Evolutionary conservation across 2,329 filamentous ascomycete species (phyloP), one percentile per base, ranked within the genome.

Genomic region (Aspergillus tamarii): DNA sequence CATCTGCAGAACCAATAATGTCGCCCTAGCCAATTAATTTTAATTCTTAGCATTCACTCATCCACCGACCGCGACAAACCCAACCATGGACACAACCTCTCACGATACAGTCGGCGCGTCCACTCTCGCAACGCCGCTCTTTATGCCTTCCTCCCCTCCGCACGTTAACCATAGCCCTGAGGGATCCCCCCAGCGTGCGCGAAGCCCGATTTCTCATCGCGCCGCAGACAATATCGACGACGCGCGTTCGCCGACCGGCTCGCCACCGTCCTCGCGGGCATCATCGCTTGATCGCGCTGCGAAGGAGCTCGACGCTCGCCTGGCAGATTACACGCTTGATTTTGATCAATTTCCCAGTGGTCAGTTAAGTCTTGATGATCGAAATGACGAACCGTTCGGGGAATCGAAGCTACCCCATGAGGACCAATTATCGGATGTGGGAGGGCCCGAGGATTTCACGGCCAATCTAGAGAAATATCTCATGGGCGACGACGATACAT

Each of bases 21-120:
- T 55, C 52, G 52, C 52, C 34, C 34, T 57, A 26, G 23, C 19
- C n/a, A 57, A 34, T 16, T 59, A 16, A 57, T 30, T 23, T 19
- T 41, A 9, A 41, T 41, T 19, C n/a, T 36, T 30, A 21, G 57
- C 41, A 41, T 43, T 32, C 57, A 65, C 57, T 61, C 57, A 61
- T 55, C 57, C 60, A 32, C 46, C 23, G 67, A 67, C 46, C 16
- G 19, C 48, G 28, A 52, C 48, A 52, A 23, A 34, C 5, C 57
- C 64, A 66, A 73, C 56, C 65, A 80, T 80, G 78, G 72, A 76
- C 67, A 72, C 77, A 55, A 74, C 77, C 59, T 75, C 78, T 57
- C 79, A 81, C 67, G 79, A 81, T 60, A 80, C 77, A 8, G 74
- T 81, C 61, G 78, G 78, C 48, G 72, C 77, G 48, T 81, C 78